Evolutionary conservation across 2,329 filamentous ascomycete genomes (phyloP).

Genomic region (Grosmannia serpens): DNA sequence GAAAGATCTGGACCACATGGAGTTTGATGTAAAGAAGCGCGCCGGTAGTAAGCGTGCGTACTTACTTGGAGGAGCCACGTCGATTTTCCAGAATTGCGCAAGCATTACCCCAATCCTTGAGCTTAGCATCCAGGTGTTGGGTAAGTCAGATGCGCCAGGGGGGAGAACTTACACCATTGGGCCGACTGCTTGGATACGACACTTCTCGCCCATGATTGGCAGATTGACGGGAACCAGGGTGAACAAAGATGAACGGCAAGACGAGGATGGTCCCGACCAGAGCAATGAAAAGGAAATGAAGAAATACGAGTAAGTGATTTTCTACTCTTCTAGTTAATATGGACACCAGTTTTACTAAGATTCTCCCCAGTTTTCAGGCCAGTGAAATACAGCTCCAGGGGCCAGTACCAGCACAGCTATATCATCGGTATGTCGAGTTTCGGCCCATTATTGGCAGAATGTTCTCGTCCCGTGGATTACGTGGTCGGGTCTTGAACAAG

Average conservation of each 20-base stretch:
- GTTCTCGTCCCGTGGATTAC: constrained; percentile 68
- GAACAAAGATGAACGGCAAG: constrained; percentile 44
- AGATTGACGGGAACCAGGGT: constrained; percentile 64
- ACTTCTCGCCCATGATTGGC: constrained; percentile 83
- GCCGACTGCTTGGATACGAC: constrained; percentile 64
- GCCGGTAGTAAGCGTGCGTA: constrained; percentile 83
- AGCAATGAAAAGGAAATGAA: constrained; percentile 34
- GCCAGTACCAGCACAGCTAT: constrained; percentile 67
- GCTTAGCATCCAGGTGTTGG: constrained; percentile 68
- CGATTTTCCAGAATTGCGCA: constrained; percentile 46
- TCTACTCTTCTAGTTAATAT: neutral
- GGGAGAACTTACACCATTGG: constrained; percentile 70
- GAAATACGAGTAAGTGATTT: constrained; percentile 60
- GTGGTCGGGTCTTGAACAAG: constrained; percentile 70
- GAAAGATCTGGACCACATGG: constrained; percentile 49
- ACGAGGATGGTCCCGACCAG: constrained; percentile 21
- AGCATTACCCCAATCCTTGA: constrained; percentile 61
- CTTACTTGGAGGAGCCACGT: constrained; percentile 55
- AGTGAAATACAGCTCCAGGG: constrained; percentile 82
- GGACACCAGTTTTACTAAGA: neutral
- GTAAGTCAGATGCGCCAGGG: constrained; percentile 57
- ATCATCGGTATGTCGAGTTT: constrained; percentile 91
- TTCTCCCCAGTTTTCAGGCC: constrained; percentile 63
- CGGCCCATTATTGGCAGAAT: constrained; percentile 80
- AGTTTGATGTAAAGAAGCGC: constrained; percentile 68